A percentile compares a stretch with the other conserved stretches of the same genome.
phyloP scores from a whole-genome alignment of 495 filamentous ascomycete genomes.

The Hapsidospora chrysogenum region DNA sequence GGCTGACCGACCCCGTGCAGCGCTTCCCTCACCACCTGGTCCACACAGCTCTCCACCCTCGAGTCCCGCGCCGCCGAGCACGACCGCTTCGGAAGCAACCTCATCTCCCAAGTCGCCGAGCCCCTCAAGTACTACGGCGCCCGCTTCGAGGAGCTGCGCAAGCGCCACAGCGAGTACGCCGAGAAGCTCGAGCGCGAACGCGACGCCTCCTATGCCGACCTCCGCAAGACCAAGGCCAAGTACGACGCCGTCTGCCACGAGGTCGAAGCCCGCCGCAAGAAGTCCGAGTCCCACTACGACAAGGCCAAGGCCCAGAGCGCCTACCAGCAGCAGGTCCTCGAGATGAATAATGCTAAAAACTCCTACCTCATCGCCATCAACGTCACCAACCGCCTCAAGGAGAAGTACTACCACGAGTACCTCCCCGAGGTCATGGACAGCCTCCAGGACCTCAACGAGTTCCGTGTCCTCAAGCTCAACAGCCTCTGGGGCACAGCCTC shows the following conservation, averaged over 20 bases:
- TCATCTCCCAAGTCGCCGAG: constrained; percentile 65
- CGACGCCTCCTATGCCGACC: constrained; percentile 63
- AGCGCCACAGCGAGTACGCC: constrained; percentile 78
- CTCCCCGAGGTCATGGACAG: constrained; percentile 87
- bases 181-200: constrained; percentile 77
- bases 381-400: constrained; percentile 90
- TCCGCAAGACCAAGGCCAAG: constrained; percentile 81
- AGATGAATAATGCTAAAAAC: constrained; percentile 98
- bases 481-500: constrained; percentile 66
- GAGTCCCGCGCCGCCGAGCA: constrained; percentile 82
- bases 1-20: constrained; percentile 20
- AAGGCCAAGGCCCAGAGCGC: constrained; percentile 73
- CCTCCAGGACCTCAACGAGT: constrained; percentile 79
- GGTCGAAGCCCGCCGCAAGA: constrained; percentile 87
- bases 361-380: constrained; percentile 90
- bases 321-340: constrained; percentile 75
- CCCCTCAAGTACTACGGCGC: constrained; percentile 53
- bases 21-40: constrained; percentile 93
- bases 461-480: constrained; percentile 68
- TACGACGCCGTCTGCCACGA: constrained; percentile 89
- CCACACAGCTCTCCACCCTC: constrained; percentile 74
- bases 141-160: constrained; percentile 84
- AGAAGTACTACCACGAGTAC: constrained; percentile 93
- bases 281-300: constrained; percentile 79
- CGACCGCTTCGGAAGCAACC: constrained; percentile 61